Base-by-base conservation (phyloP, 352 stramenopile species). In the Thraustochytrium striatum region DNA sequence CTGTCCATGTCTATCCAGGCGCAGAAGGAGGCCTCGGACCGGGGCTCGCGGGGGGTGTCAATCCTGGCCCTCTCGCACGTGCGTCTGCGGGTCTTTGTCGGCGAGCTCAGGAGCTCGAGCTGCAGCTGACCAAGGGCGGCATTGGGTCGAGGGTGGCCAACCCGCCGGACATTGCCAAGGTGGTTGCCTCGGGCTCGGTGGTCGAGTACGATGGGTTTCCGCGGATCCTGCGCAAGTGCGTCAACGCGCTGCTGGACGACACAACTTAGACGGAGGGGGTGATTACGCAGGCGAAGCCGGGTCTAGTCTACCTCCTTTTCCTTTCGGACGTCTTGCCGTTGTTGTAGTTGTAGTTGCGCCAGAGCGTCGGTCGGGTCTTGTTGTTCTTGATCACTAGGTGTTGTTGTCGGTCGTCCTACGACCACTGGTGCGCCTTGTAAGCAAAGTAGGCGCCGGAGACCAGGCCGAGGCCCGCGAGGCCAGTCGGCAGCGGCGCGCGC, bases 371-470 rank as follows among this genome's bases (percentile, higher is more conserved):
- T n/a, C n/a, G n/a, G n/a, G n/a, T n/a, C n/a, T n/a, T n/a, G n/a
- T n/a, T n/a, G n/a, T n/a, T n/a, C n/a, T n/a, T n/a, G n/a, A n/a
- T n/a, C n/a, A n/a, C n/a, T n/a, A n/a, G n/a, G n/a, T n/a, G n/a
- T n/a, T n/a, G n/a, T n/a, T n/a, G n/a, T n/a, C n/a, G n/a, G n/a
- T n/a, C n/a, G n/a, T n/a, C n/a, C n/a, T 75, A 30, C 68, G 1
- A 79, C 90, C 90, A 95, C 57, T 94, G 87, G 38, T 85, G 87
- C 78, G 93, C 91, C 62, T 86, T 85, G 53, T 92, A 87, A 58
- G 88, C 89, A 73, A 93, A 89, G 83, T 95, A 95, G 19, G 89
- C 90, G 3, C 87, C 84, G 13, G 87, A 93, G 55, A 94, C 65
- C 1, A 88, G 89, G 69, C 89, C 89, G 36, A 94, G 83, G 25